A percentile compares a stretch with the other conserved stretches of the same genome.
phyloP scores from a whole-genome alignment of 1,139 yeast species.

The Nakaseomyces sp. region DNA sequence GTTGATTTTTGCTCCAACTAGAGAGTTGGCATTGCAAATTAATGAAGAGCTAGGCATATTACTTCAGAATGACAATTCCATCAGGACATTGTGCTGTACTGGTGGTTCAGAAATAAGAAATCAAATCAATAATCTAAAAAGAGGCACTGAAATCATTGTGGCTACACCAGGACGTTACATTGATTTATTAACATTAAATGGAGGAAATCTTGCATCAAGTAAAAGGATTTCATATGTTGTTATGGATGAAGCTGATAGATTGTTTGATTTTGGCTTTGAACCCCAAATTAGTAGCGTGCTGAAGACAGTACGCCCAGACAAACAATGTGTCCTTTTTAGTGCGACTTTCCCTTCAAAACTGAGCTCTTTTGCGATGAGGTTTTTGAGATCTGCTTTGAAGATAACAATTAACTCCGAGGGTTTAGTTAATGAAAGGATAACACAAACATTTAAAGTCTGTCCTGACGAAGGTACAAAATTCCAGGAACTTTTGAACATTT shows the following conservation, averaged over 20 bases:
- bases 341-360: conserved; percentile 87
- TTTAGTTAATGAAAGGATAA: conserved; percentile 73
- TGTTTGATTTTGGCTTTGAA: conserved; percentile 96
- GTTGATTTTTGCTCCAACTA: conserved; percentile 77
- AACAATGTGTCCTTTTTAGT: conserved; percentile 86
- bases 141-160: conserved; percentile 73
- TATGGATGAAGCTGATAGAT: conserved; percentile 92
- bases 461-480: conserved; percentile 46
- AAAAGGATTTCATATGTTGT: conserved; percentile 70
- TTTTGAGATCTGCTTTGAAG: conserved; percentile 57
- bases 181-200: conserved; percentile 76
- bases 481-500: conserved; percentile 41
- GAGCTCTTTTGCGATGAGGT: conserved; percentile 62
- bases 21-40: conserved; percentile 87
- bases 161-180: conserved; percentile 96
- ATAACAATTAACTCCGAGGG: conserved; percentile 78
- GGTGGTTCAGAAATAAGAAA: conserved; percentile 87
- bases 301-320: conserved; percentile 70
- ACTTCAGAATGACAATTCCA: conserved; percentile 37
- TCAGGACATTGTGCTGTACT: conserved; percentile 70
- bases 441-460: conserved; percentile 60
- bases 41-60: conserved; percentile 58
- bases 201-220: conserved; percentile 67
- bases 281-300: conserved; percentile 87
- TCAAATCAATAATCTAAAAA: conserved; percentile 67